Evolutionary conservation across 1,284 basidiomycete species (phyloP).

Genomic region (Ceratobasidium sp.): DNA sequence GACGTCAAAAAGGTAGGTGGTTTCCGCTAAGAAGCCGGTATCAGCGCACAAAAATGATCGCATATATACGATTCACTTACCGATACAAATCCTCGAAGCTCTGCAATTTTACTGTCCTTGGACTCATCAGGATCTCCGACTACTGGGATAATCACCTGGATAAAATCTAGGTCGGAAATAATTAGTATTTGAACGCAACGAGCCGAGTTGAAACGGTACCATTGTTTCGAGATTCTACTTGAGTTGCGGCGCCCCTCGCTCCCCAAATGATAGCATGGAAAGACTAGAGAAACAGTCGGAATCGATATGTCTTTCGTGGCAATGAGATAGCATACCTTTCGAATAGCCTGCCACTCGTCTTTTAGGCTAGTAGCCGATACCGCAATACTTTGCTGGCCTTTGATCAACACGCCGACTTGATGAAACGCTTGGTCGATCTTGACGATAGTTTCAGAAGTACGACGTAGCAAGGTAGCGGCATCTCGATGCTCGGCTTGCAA

Average conservation of each 20-base stretch:
- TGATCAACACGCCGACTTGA: background rate
- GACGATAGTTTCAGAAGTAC: background rate
- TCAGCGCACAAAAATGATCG: background rate
- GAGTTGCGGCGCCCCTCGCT: background rate
- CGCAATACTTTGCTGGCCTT: background rate
- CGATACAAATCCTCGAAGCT: background rate
- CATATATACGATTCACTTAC: background rate
- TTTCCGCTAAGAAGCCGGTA: no score
- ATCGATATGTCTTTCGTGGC: no score
- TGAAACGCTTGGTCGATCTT: background rate
- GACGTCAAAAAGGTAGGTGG: background rate
- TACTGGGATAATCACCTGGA: conserved; percentile 3
- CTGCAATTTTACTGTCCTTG: background rate
- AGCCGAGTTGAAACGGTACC: background rate
- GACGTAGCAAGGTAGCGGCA: background rate
- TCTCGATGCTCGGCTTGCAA: conserved; percentile 9
- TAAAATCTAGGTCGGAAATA: background rate
- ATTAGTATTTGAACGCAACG: no score
- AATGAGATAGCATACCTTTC: no score
- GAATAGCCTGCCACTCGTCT: background rate
- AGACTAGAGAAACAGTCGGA: no score
- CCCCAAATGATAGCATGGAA: background rate
- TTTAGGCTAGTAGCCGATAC: background rate
- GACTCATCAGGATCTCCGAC: background rate
- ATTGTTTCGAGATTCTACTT: background rate